Base-by-base conservation (phyloP, 176 grass and related monocot species). In the Ananas comosus region DNA sequence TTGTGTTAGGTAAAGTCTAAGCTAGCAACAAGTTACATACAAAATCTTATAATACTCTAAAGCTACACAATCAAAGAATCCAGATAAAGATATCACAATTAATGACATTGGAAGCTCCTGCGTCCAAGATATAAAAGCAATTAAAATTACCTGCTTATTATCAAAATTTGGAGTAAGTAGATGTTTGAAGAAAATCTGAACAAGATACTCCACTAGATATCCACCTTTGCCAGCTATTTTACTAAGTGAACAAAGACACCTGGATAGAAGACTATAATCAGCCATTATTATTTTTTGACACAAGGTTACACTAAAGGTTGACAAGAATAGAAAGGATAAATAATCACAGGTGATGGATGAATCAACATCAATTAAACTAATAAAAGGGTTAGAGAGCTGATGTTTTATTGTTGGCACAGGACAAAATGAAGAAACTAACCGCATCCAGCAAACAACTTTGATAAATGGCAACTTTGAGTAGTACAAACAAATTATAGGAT, bases 111-210 rank as follows among this genome's bases (percentile, higher is more conserved):
- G 33, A 42, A 42, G 4, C 33, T 42, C 33, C 33, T 42, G 5
- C 5, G 4, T 42, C 33, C 33, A 6, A 42, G 33, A 42, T 42
- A 42, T 42, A 42, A 42, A 42, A 61, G 21, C 21, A 61, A 61
- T 18, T 61, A 61, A 61, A 61, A 16, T 65, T 80, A 99, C 94
- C 85, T 93, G 82, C 66, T 65, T 79, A 80, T 80, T 88, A 84
- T 99, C 95, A 78, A 81, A 81, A 74, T 49, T 88, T 66, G 82
- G 72, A 77, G 78, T 80, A 74, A 71, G 76, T 9, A 99, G 85
- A 99, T 88, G 90, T 80, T 86, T 93, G 80, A 86, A 94, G 72
- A 99, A 99, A 81, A 99, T 69, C 56, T 86, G 88, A 73, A 99
- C 76, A 17, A 99, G 83, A 84, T 84, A 68, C 59, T 91, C 90